Percentiles rank a stretch among this genome's conserved stretches.
phyloP scores from a whole-genome alignment of 768 basidiomycete species.

The Tricholoma saponaceum region DNA sequence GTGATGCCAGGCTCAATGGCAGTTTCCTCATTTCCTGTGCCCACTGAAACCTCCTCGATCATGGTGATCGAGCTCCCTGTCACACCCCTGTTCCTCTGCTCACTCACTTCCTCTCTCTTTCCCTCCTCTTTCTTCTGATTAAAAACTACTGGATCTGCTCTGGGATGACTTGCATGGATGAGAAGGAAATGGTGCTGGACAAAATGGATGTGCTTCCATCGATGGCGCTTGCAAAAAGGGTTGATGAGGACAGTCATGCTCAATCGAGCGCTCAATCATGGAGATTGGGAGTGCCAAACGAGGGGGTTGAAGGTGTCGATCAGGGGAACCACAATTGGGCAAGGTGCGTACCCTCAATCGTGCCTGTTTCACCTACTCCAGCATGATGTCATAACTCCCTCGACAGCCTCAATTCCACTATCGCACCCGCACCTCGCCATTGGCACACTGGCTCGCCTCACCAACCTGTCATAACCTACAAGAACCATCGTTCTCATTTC shows the following conservation, averaged over 20 bases:
- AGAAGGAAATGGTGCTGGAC: background rate
- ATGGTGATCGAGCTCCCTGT: too few species aligned
- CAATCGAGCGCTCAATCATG: background rate
- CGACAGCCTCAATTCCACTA: background rate
- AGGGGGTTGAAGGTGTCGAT: background rate
- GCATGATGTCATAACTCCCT: background rate
- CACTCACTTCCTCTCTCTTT: background rate
- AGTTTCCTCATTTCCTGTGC: too few species aligned
- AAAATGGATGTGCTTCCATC: background rate
- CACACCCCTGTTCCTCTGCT: background rate
- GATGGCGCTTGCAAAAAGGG: background rate
- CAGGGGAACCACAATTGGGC: background rate
- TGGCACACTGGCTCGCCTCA: background rate
- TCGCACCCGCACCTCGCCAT: background rate
- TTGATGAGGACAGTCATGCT: background rate
- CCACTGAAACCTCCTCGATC: too few species aligned
- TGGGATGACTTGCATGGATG: background rate
- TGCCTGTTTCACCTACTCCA: background rate
- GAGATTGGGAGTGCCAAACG: background rate
- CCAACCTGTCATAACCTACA: background rate
- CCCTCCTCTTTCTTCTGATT: background rate
- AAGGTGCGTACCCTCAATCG: background rate
- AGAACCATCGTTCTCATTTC: background rate
- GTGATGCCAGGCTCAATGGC: too few species aligned
- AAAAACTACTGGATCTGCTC: background rate